Evolutionary conservation across 257 asterid species (phyloP), one percentile per base, ranked within the genome.

Genomic region (Gentiana straminea): DNA sequence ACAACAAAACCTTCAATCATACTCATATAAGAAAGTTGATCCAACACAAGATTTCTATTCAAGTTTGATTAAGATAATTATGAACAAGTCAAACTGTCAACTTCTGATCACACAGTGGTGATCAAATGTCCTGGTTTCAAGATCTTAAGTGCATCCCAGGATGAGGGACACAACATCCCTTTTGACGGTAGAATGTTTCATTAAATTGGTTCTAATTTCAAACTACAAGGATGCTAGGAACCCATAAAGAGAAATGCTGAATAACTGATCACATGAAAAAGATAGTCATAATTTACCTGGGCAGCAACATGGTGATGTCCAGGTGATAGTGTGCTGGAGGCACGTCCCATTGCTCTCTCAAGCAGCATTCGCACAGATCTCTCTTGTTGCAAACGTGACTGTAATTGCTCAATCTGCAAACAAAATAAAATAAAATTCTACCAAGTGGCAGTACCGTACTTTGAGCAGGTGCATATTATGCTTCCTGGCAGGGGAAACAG

Each of bases 271-370:
- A 35, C 8, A 35, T 43, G 12, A 58, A n/a, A 44, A 49, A 24
- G 35, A 50, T 32, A 44, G 12, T 56, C 49, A 57, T 51, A 51
- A 32, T 56, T 41, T 65, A 81, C 88, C 76, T 75, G 80, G 47
- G 80, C 68, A 51, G 88, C 70, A 75, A 81, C 63, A 73, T 81
- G 80, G 60, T 61, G 73, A 64, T 81, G 88, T 54, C 88, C 84
- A 36, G 88, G 88, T 63, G 88, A 81, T 35, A 81, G 63, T 0
- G 82, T 78, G 68, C 88, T 81, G 48, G 88, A 81, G 64, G 84
- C 79, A 68, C 84, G 68, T 41, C 88, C 88, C 76, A 81, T 81
- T 54, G 84, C 84, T 75, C 79, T 70, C 69, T 81, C 84, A 54
- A 81, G 88, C 65, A 78, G 75, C 79, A 60, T 60, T 5, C 84